A percentile compares a stretch with the other conserved stretches of the same genome.
phyloP scores from a whole-genome alignment of 2,329 filamentous ascomycete species.

The Beauveria bassiana region DNA sequence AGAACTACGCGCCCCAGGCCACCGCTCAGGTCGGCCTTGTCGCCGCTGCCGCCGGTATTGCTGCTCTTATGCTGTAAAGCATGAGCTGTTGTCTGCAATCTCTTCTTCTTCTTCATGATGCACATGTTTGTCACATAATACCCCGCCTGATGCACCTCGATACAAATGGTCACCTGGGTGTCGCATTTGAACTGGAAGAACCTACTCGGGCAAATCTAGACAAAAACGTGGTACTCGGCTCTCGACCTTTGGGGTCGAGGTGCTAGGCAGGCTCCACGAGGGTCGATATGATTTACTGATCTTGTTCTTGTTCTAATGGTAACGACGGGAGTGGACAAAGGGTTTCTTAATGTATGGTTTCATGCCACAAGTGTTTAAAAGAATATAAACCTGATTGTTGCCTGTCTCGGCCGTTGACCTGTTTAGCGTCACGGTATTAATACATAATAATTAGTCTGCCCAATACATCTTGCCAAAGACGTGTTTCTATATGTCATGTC shows the following conservation, averaged over 20 bases:
- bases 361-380: constrained; percentile 6
- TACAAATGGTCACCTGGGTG: constrained; percentile 17
- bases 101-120: constrained; percentile 21
- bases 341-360: constrained; percentile 16
- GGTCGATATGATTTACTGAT: constrained; percentile 25
- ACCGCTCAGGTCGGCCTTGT: constrained; percentile 38
- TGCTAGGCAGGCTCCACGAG: constrained; percentile 22
- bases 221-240: constrained; percentile 14
- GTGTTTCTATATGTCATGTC: no score
- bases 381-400: constrained; percentile 7
- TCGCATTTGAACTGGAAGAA: constrained; percentile 7
- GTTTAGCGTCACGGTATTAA: neutral
- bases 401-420: neutral
- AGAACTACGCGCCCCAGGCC: constrained; percentile 21
- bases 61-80: constrained; percentile 40
- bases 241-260: constrained; percentile 21
- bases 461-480: neutral
- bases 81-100: constrained; percentile 4
- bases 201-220: neutral
- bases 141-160: constrained; percentile 25
- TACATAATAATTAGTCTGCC: constrained; percentile 5
- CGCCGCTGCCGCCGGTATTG: constrained; percentile 42
- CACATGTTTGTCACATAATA: constrained; percentile 37
- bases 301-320: constrained; percentile 26
- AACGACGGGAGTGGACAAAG: constrained; percentile 22